Evolutionary conservation across 2,329 filamentous ascomycete genomes (phyloP).

Genomic region (Lecanosticta acicola): DNA sequence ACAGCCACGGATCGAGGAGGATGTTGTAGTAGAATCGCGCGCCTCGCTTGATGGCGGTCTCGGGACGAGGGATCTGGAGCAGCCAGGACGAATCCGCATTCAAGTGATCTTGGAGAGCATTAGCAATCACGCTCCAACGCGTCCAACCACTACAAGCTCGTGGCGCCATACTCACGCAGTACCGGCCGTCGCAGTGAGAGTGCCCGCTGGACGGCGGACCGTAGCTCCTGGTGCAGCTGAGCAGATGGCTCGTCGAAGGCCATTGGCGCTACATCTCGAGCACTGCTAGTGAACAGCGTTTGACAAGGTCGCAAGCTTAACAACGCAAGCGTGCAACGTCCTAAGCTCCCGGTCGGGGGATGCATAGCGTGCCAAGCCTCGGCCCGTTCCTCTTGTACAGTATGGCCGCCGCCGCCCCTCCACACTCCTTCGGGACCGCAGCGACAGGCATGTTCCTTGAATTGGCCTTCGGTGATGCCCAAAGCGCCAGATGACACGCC

Average conservation of each 20-base stretch:
- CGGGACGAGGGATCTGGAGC: conserved; percentile 56
- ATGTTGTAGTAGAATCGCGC: conserved; percentile 56
- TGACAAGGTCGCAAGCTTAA: too few relatives aligned
- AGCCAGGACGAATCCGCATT: conserved; percentile 65
- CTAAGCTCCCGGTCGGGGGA: too few relatives aligned
- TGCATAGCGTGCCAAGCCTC: too few relatives aligned
- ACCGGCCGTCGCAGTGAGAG: conserved; percentile 46
- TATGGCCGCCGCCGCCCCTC: too few relatives aligned
- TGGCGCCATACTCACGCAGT: conserved; percentile 35
- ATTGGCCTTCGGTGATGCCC: neutral
- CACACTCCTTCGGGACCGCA: too few relatives aligned
- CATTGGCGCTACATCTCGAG: conserved; percentile 13
- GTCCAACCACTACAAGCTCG: neutral
- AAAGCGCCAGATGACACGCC: neutral
- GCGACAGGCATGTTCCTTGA: neutral
- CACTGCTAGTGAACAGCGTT: too few relatives aligned
- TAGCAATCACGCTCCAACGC: neutral
- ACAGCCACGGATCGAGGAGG: conserved; percentile 61
- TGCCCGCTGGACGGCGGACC: conserved; percentile 35
- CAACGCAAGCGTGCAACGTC: too few relatives aligned
- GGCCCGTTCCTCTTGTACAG: too few relatives aligned
- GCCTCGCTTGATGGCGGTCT: conserved; percentile 37
- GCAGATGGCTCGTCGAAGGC: conserved; percentile 27
- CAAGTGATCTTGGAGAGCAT: conserved; percentile 44
- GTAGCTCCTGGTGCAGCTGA: conserved; percentile 43